Evolutionary conservation across 768 basidiomycete species (phyloP).

Genomic region (Cubamyces sp.): DNA sequence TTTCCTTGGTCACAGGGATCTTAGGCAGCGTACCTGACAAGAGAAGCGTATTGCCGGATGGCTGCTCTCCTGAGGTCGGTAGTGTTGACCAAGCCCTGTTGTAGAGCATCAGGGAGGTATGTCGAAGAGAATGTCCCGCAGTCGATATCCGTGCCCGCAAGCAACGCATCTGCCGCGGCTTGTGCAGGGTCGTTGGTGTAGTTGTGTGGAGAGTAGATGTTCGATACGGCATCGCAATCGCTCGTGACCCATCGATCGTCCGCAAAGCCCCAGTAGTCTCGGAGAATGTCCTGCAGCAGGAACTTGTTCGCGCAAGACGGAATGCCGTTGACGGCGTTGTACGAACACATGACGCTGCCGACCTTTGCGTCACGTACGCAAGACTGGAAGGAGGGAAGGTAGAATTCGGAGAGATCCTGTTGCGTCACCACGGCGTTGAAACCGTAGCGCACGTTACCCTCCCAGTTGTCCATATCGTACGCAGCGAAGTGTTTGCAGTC

Average conservation of each 20-base stretch:
- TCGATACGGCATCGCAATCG: slow-evolving; percentile 58
- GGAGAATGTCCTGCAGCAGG: slow-evolving; percentile 53
- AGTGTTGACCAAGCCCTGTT: slow-evolving; percentile 50
- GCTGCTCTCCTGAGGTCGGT: slow-evolving; percentile 48
- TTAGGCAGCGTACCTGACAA: slow-evolving; percentile 47
- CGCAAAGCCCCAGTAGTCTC: slow-evolving; percentile 54
- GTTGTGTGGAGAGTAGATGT: slow-evolving; percentile 55
- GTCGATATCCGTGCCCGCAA: slow-evolving; percentile 51
- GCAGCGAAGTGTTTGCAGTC: slow-evolving; percentile 67
- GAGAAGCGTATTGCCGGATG: slow-evolving; percentile 53
- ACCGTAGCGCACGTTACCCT: slow-evolving; percentile 49
- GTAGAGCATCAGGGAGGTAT: slow-evolving; percentile 51
- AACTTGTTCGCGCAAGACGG: slow-evolving; percentile 59
- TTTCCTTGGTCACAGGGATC: background rate
- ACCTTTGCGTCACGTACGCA: slow-evolving; percentile 67
- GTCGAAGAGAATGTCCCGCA: slow-evolving; percentile 53
- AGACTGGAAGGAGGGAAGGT: slow-evolving; percentile 57
- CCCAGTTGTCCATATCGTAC: slow-evolving; percentile 62
- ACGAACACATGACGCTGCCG: slow-evolving; percentile 65
- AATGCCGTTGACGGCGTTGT: slow-evolving; percentile 63
- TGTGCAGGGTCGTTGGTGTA: slow-evolving; percentile 48
- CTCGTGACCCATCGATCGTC: slow-evolving; percentile 58
- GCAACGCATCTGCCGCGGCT: slow-evolving; percentile 53
- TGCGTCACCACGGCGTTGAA: slow-evolving; percentile 58
- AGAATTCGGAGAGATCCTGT: slow-evolving; percentile 61